Evolutionary conservation across 805 yeast genomes (phyloP).

Genomic region (Myxozyma kluyveri): DNA sequence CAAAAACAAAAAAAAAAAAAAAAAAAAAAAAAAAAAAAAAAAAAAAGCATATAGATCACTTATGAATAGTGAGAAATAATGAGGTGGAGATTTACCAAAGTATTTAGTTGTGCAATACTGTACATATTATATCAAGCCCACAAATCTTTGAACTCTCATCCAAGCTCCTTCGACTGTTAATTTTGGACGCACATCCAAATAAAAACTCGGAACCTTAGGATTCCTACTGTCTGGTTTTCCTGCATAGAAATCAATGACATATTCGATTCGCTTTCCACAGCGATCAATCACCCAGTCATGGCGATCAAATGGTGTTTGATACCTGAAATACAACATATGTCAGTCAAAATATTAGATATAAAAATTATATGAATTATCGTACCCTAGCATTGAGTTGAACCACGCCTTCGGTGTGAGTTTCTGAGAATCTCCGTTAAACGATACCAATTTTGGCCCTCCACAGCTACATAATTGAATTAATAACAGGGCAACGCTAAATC

Average conservation of each 20-base stretch:
- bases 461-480: slow-evolving; percentile 47
- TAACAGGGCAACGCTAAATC: no score
- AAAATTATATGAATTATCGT: slow-evolving; percentile 36
- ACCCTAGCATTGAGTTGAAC: slow-evolving; percentile 55
- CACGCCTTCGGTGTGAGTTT: slow-evolving; percentile 87
- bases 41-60: not conserved
- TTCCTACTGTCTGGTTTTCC: slow-evolving; percentile 50
- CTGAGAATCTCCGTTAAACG: slow-evolving; percentile 85
- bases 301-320: slow-evolving; percentile 83
- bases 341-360: not conserved
- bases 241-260: slow-evolving; percentile 87
- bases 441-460: slow-evolving; percentile 80
- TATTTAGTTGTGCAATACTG: not conserved
- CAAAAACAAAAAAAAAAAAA: no score
- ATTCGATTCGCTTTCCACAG: slow-evolving; percentile 79
- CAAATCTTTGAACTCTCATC: slow-evolving; percentile 61
- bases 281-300: slow-evolving; percentile 92
- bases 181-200: slow-evolving; percentile 89
- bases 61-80: not conserved
- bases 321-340: slow-evolving; percentile 27
- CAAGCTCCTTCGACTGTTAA: slow-evolving; percentile 74
- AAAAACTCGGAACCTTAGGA: slow-evolving; percentile 59
- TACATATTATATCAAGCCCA: slow-evolving; percentile 46
- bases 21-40: not conserved
- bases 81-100: not conserved